Percentiles rank a stretch among this genome's conserved stretches.
These are phyloP conservation scores for Daldinia bambusicola DNA, from an alignment of 495 filamentous ascomycete genomes.

Conservation along the genomic window DNA sequence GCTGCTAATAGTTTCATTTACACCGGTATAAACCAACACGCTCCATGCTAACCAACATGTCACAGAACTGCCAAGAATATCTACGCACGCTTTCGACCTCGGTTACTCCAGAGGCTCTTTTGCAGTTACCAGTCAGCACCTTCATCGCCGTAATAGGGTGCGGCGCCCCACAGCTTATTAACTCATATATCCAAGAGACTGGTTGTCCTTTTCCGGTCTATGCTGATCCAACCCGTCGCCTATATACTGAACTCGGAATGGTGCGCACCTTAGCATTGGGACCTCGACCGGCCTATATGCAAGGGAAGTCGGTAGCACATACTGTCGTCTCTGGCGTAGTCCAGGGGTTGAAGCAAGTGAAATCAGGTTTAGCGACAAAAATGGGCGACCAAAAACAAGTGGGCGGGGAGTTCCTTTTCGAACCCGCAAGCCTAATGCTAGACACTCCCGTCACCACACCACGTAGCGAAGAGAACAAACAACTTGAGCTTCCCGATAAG, in stretches of 20 bases:
- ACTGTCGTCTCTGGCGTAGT: constrained; percentile 61
- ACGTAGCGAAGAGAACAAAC: constrained; percentile 39
- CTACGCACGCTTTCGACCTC: constrained; percentile 68
- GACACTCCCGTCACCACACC: constrained; percentile 50
- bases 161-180: constrained; percentile 78
- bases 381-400: constrained; percentile 76
- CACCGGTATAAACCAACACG: constrained; percentile 14
- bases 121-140: constrained; percentile 65
- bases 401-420: constrained; percentile 88
- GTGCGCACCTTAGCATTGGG: constrained; percentile 69
- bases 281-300: constrained; percentile 72
- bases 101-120: constrained; percentile 67
- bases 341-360: constrained; percentile 66
- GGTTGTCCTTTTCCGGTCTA: constrained; percentile 82
- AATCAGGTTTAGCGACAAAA: constrained; percentile 64
- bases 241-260: constrained; percentile 82
- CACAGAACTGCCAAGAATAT: constrained; percentile 78
- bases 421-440: constrained; percentile 52
- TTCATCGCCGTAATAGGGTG: constrained; percentile 80
- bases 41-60: constrained; percentile 25
- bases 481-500: constrained; percentile 40
- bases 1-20: constrained; percentile 46
- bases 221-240: constrained; percentile 73
- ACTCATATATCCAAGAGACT: constrained; percentile 70
- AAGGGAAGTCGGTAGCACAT: constrained; percentile 56